These are phyloP conservation scores for Ascochyta clinopodiicola DNA, from an alignment of 2,329 filamentous ascomycete genomes.

Conservation along the genomic window DNA sequence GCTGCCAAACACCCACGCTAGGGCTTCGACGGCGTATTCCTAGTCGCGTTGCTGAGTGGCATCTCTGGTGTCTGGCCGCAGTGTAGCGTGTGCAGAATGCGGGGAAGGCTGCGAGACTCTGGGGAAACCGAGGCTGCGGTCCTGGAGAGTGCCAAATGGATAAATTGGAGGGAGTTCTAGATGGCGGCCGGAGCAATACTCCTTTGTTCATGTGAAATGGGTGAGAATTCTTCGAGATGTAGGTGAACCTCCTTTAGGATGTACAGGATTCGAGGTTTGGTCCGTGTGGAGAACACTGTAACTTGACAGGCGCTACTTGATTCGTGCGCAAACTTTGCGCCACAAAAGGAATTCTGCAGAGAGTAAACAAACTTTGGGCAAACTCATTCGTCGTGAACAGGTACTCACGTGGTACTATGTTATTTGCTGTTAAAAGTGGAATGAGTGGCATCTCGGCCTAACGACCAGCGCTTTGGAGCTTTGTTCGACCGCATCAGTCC, in stretches of 20 bases:
- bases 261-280: slow-evolving; percentile 7
- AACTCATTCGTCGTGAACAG: background rate
- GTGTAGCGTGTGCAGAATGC: slow-evolving; percentile 10
- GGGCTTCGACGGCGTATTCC: background rate
- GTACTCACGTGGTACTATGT: too few relatives aligned
- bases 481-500: background rate
- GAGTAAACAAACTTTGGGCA: background rate
- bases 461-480: background rate
- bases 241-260: slow-evolving; percentile 6
- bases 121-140: slow-evolving; percentile 12
- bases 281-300: slow-evolving; percentile 4
- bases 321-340: slow-evolving; percentile 3
- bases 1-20: background rate
- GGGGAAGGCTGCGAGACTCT: slow-evolving; percentile 6
- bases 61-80: slow-evolving; percentile 9
- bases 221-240: background rate
- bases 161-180: background rate
- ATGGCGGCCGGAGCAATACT: background rate
- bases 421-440: too few relatives aligned
- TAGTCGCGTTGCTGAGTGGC: slow-evolving; percentile 9
- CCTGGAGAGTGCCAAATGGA: background rate
- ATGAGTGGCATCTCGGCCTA: background rate
- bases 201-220: slow-evolving; percentile 7
- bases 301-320: slow-evolving; percentile 13
- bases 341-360: background rate